Conservation (phyloP, 305 asterid genomes). For the Plantago coronopus region DNA sequence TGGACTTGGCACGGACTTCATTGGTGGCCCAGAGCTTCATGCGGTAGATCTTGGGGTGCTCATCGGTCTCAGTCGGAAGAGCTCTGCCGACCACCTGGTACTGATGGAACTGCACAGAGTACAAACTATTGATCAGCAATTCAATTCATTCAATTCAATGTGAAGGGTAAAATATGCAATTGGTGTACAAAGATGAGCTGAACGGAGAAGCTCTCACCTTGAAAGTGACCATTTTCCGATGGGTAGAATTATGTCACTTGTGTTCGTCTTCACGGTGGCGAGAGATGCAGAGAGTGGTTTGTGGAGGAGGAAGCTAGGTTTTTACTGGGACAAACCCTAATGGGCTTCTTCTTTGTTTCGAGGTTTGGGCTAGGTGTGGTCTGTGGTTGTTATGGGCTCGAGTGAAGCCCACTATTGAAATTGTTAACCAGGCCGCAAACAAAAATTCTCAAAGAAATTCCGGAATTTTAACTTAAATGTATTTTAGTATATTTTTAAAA, state of each 20-base stretch:
- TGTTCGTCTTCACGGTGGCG: too few relatives aligned
- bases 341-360: not conserved
- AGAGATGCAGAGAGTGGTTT: conserved; percentile 9
- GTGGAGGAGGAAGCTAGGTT: conserved; percentile 9
- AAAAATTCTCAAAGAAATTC: too few relatives aligned
- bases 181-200: not conserved
- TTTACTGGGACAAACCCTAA: conserved; percentile 13
- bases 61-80: conserved; percentile 59
- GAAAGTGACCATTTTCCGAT: conserved; percentile 39
- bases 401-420: too few relatives aligned
- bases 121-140: conserved; percentile 10
- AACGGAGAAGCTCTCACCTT: conserved; percentile 26
- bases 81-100: conserved; percentile 75
- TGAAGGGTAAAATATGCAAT: not conserved
- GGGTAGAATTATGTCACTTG: too few relatives aligned
- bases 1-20: conserved; percentile 65
- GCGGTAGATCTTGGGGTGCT: conserved; percentile 67
- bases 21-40: conserved; percentile 75
- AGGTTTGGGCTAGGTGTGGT: too few relatives aligned
- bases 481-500: too few relatives aligned
- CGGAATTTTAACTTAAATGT: too few relatives aligned
- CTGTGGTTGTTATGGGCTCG: too few relatives aligned
- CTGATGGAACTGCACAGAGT: conserved; percentile 52
- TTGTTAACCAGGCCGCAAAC: too few relatives aligned
- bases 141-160: not conserved